Base-by-base conservation (phyloP, 78 protist genomes). In the Mastigamoeba balamuthi region DNA sequence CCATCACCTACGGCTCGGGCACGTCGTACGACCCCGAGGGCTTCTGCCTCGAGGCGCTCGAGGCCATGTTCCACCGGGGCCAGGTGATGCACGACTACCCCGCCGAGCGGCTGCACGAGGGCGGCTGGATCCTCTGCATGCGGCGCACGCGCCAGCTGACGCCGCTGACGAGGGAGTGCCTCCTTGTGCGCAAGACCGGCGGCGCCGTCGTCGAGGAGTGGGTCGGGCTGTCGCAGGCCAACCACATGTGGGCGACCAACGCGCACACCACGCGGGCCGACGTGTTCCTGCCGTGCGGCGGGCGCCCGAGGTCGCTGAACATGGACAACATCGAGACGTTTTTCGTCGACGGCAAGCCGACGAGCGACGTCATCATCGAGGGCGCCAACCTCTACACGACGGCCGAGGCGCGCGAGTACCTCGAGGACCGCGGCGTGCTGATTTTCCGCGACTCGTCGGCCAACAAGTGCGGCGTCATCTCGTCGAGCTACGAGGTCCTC, bases 211-310 rank as follows among this genome's bases (percentile, higher is more conserved):
- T 48, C 58, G 58, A 48, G 17, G 58, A 48, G 58, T 48, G 58
- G 58, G 17, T 48, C 58, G 17, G 33, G 17, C 33, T 17, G 33
- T 25, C 17, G 33, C 58, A 48, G 17, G 58, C 58, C 17, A 17
- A 17, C 58, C 29, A n/a, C 29, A 66, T 30, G n/a, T 66, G 10
- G 23, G 64, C 36, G 9, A 29, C 70, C 10, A 48, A 48, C 17
- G 58, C 17, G 33, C 58, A 48, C 58, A 25, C 58, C 17, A 48
- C 58, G 17, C 17, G 17, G 17, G 80, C 87, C n/a, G 86, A 86
- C 74, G 9, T 93, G 40, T 91, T 93, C n/a, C 94, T 91, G 6
- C 97, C 97, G 41, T 93, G 97, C 74, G 97, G 97, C 25, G 97
- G 97, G 3, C 83, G 97, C 25, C 97, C 97, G 25, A 92, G 74